These are phyloP conservation scores for Blumeriella jaapii DNA, from an alignment of 2,329 filamentous ascomycete genomes.

Conservation along the genomic window DNA sequence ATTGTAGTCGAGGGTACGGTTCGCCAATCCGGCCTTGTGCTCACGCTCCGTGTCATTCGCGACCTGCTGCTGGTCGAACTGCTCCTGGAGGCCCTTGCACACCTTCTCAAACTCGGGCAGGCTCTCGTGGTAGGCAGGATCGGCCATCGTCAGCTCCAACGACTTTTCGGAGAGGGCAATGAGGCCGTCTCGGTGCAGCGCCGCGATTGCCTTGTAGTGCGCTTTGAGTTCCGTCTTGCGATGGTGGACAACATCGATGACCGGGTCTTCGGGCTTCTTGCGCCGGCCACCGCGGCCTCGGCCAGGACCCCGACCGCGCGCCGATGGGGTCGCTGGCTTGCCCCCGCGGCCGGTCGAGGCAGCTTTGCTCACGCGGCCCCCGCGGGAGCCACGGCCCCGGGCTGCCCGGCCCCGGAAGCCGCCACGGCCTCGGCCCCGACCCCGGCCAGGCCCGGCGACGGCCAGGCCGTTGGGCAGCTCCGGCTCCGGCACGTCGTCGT, in stretches of 20 bases:
- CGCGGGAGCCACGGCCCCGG: constrained; percentile 14
- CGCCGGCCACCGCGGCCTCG: constrained; percentile 17
- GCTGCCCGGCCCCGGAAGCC: constrained; percentile 8
- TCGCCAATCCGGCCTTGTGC: constrained; percentile 1
- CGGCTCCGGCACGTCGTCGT: neutral
- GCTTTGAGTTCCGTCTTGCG: constrained; percentile 20
- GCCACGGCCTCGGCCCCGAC: constrained; percentile 16
- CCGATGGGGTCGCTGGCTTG: constrained; percentile 1
- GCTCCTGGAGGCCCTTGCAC: constrained; percentile 13
- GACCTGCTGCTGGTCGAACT: constrained; percentile 9
- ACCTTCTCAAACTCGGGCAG: constrained; percentile 22
- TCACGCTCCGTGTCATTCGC: neutral
- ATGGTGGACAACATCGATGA: constrained; percentile 23
- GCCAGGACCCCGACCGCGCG: constrained; percentile 12
- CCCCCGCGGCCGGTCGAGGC: constrained; percentile 7
- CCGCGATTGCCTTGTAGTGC: constrained; percentile 21
- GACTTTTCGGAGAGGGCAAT: constrained; percentile 22
- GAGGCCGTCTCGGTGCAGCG: constrained; percentile 19
- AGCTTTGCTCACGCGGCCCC: constrained; percentile 6
- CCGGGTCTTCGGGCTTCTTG: constrained; percentile 20
- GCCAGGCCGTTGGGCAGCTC: constrained; percentile 2
- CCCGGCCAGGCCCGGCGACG: constrained; percentile 14
- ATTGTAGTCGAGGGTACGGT: constrained; percentile 7
- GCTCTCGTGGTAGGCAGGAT: constrained; percentile 21
- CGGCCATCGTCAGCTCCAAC: constrained; percentile 14